Evolutionary conservation across 495 filamentous ascomycete genomes (phyloP).

Genomic region (Aspergillus diversus): DNA sequence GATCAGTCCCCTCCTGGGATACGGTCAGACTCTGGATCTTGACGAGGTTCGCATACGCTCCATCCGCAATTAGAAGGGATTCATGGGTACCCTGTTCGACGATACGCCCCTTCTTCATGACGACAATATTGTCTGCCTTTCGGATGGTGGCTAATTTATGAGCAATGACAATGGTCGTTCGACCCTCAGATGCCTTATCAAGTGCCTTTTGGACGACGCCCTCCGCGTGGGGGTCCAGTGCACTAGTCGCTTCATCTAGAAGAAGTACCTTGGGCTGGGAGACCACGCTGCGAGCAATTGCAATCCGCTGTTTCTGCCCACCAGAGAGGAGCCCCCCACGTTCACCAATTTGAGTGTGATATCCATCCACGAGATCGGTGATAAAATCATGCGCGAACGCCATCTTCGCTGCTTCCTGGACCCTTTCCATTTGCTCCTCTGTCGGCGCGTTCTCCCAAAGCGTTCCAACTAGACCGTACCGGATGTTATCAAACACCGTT

Average conservation of each 20-base stretch:
- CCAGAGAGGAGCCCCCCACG: slow-evolving; percentile 82
- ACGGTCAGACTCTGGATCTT: background rate
- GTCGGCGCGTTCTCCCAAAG: slow-evolving; percentile 56
- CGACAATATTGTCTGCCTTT: slow-evolving; percentile 86
- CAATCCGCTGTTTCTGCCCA: slow-evolving; percentile 91
- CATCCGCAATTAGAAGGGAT: background rate
- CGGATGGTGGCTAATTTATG: slow-evolving; percentile 86
- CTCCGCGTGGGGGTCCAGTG: slow-evolving; percentile 84
- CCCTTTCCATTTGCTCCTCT: slow-evolving; percentile 46
- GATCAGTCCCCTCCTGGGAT: background rate
- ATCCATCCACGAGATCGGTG: slow-evolving; percentile 42
- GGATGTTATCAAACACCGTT: slow-evolving; percentile 79
- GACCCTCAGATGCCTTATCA: slow-evolving; percentile 71
- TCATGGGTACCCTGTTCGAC: slow-evolving; percentile 68
- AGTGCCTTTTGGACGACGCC: slow-evolving; percentile 83
- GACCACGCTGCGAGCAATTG: slow-evolving; percentile 78
- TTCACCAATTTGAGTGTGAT: slow-evolving; percentile 84
- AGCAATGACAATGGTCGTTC: slow-evolving; percentile 87
- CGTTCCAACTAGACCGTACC: slow-evolving; percentile 72
- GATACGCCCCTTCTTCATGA: slow-evolving; percentile 76
- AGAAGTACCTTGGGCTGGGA: slow-evolving; percentile 85
- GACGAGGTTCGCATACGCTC: background rate
- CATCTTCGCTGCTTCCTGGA: slow-evolving; percentile 66
- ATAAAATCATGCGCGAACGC: slow-evolving; percentile 53
- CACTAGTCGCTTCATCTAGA: slow-evolving; percentile 86